phyloP scores from a whole-genome alignment of 495 filamentous ascomycete genomes.

The Chlorociboria aeruginascens region DNA sequence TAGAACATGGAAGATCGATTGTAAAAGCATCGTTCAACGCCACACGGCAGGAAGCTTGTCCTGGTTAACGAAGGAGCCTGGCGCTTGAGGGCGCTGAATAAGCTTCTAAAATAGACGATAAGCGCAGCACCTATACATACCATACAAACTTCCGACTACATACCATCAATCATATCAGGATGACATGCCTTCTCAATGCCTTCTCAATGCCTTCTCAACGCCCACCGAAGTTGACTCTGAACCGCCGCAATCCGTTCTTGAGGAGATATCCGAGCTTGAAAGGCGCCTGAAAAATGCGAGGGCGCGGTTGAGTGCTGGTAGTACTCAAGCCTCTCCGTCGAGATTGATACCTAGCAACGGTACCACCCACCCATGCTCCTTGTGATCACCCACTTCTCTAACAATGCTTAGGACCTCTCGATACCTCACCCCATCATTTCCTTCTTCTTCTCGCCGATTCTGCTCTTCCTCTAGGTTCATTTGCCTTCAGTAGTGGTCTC shows the following conservation, averaged over 20 bases:
- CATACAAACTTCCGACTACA: no score
- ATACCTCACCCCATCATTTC: conserved; percentile 43
- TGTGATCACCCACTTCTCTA: conserved; percentile 4
- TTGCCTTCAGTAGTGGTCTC: conserved; percentile 89
- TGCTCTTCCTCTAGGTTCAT: conserved; percentile 87
- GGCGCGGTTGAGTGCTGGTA: conserved; percentile 14
- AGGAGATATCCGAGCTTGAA: conserved; percentile 44
- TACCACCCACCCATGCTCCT: background rate
- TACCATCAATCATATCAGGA: background rate
- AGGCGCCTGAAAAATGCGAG: conserved; percentile 30
- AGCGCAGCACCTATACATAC: no score
- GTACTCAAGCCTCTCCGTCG: conserved; percentile 1
- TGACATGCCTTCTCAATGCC: conserved; percentile 13
- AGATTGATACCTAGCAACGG: conserved; percentile 7
- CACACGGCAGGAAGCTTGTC: background rate
- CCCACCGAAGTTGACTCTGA: conserved; percentile 5
- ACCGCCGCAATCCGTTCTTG: conserved; percentile 25
- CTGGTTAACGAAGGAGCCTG: background rate
- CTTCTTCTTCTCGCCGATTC: conserved; percentile 92
- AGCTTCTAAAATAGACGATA: no score
- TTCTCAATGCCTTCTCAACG: conserved; percentile 14
- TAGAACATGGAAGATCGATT: background rate
- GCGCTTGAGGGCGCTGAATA: background rate
- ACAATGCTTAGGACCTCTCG: conserved; percentile 8
- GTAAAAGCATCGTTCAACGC: no score